phyloP scores from a whole-genome alignment of 2,329 filamentous ascomycete species.

The Hyphodiscus sp. region DNA sequence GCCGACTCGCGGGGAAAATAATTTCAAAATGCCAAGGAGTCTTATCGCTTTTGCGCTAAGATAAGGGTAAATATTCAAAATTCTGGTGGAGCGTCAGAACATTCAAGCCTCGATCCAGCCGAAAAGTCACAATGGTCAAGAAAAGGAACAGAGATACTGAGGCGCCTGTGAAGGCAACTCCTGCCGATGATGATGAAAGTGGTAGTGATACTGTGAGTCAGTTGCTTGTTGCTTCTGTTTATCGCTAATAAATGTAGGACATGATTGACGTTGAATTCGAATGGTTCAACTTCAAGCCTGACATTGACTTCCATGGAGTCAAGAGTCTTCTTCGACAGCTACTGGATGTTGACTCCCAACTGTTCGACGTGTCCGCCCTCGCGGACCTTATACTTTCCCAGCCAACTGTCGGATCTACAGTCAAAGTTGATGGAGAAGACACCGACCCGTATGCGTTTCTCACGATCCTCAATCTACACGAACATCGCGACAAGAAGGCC shows the following conservation, averaged over 20 bases:
- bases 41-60: not conserved
- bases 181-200: constrained; percentile 18
- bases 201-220: constrained; percentile 26
- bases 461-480: constrained; percentile 75
- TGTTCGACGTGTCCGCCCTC: constrained; percentile 83
- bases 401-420: constrained; percentile 81
- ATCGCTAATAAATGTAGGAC: constrained; percentile 38
- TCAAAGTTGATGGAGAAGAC: constrained; percentile 94
- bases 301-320: constrained; percentile 90
- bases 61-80: constrained; percentile 1
- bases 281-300: constrained; percentile 91
- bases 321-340: constrained; percentile 87
- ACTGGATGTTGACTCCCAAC: constrained; percentile 77
- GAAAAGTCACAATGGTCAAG: constrained; percentile 28
- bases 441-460: constrained; percentile 90
- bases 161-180: constrained; percentile 26
- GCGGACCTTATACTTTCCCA: constrained; percentile 84
- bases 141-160: constrained; percentile 30
- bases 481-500: constrained; percentile 69
- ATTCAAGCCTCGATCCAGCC: not conserved
- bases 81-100: no score
- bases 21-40: no score
- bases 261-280: constrained; percentile 96
- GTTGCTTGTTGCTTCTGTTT: not conserved
- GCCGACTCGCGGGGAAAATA: no score